Base-by-base conservation (phyloP, 352 stramenopile genomes). In the Phytophthora colocasiae region DNA sequence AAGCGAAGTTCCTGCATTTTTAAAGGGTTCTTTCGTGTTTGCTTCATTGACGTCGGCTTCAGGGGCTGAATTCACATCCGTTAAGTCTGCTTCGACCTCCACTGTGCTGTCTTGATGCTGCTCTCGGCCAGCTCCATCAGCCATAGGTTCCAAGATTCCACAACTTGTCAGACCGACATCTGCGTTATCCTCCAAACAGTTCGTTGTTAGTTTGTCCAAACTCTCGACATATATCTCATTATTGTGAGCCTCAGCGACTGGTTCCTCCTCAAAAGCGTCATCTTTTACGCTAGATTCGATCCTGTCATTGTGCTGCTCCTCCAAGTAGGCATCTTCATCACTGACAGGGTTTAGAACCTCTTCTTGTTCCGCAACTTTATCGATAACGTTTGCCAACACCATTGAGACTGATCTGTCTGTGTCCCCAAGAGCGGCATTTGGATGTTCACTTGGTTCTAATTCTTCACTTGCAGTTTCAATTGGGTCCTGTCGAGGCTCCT, bases 321-420 rank as follows among this genome's bases (percentile, higher is more conserved):
- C 4, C 10, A 34, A 34, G 29, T 34, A 34, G 6, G 29, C 29
- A 11, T 34, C 29, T 11, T 34, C 7, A 34, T 34, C 29, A 34
- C 19, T 22, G 19, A 10, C 1, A 43, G 24, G 49, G 22, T 27
- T n/a, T 4, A 36, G 24, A 49, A 24, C 19, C 3, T 15, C 12
- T 26, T 41, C 52, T 51, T 50, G 26, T 27, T 49, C 36, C 6
- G 45, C 38, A 47, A 65, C 15, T 15, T 55, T 41, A 24, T 48
- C 38, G 29, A 65, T 22, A 36, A 49, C 8, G 40, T 15, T 46
- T 39, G 38, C 43, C 26, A 62, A 17, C n/a, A 59, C 15, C 11
- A n/a, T 38, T 29, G 31, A 48, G 24, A 55, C 24, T 38, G 54
- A 34, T 27, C 39, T 50, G 29, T 54, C 31, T 7, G 43, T 24